Evolutionary conservation across 2,329 filamentous ascomycete species (phyloP).

Genomic region (Sporothrix brasiliensis): DNA sequence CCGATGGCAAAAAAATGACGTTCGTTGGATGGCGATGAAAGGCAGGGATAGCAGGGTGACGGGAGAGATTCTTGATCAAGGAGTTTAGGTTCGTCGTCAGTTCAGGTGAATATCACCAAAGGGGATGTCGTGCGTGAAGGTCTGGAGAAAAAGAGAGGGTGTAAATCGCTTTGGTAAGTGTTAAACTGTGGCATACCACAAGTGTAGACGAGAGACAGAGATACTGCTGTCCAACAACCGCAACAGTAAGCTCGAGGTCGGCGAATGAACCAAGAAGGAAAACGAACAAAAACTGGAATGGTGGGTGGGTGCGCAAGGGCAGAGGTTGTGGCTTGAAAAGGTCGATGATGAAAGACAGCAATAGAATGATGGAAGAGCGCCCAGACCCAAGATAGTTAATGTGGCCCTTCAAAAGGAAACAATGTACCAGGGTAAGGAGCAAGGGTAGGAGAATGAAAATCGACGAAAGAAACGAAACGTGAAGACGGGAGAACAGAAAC

Average conservation of each 20-base stretch:
- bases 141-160: not conserved
- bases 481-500: not conserved
- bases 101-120: slow-evolving; percentile 18
- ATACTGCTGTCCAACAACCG: not conserved
- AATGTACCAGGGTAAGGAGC: slow-evolving; percentile 14
- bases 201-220: not conserved
- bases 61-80: not conserved
- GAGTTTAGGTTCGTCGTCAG: slow-evolving; percentile 13
- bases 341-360: slow-evolving; percentile 35
- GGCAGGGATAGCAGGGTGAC: not conserved
- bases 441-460: not conserved
- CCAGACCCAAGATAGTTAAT: slow-evolving; percentile 29
- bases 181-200: not conserved
- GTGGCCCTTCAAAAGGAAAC: slow-evolving; percentile 1
- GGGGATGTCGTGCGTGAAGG: not conserved
- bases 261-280: slow-evolving; percentile 2
- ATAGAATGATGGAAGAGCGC: slow-evolving; percentile 35
- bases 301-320: slow-evolving; percentile 21
- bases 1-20: slow-evolving; percentile 12
- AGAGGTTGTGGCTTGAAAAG: slow-evolving; percentile 28
- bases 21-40: slow-evolving; percentile 4
- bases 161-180: slow-evolving; percentile 10
- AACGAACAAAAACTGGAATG: not conserved
- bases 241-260: not conserved
- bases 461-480: not conserved